phyloP scores from a whole-genome alignment of 176 grass and related monocot genomes.

The Themeda triandra region DNA sequence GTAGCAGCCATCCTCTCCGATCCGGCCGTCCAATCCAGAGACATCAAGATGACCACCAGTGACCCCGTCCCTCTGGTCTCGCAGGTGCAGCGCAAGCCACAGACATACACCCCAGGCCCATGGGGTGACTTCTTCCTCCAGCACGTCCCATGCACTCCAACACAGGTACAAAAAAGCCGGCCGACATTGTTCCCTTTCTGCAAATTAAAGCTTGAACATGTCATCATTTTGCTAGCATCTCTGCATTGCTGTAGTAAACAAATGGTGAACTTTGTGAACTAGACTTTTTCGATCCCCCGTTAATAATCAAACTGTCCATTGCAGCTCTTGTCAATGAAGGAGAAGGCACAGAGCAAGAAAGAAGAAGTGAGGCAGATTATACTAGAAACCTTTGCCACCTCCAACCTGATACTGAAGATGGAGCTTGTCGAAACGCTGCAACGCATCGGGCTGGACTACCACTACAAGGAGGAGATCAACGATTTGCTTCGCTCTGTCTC shows the following conservation, averaged over 20 bases:
- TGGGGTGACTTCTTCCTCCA: slow-evolving; percentile 22
- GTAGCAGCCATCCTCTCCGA: too few species aligned
- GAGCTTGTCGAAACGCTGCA: neutral
- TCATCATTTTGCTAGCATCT: too few species aligned
- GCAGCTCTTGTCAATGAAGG: slow-evolving; percentile 15
- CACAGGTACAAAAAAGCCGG: neutral
- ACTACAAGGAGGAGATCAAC: neutral
- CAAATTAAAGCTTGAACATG: too few species aligned
- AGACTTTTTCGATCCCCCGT: too few species aligned
- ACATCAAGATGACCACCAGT: neutral
- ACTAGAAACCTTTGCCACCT: neutral
- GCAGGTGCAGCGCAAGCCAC: neutral
- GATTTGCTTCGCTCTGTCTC: neutral
- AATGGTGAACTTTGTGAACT: too few species aligned
- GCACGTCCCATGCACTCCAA: neutral
- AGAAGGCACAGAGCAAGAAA: neutral
- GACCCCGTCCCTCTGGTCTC: neutral
- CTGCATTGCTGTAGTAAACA: too few species aligned
- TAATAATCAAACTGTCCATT: too few species aligned
- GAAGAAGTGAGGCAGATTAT: slow-evolving; percentile 16
- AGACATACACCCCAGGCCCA: neutral
- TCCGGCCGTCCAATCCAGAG: too few species aligned
- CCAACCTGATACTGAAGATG: neutral
- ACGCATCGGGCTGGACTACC: neutral
- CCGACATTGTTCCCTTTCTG: too few species aligned